These are phyloP conservation scores for Cyanidium caldarium DNA, from an alignment of 23 red algal genomes.

Conservation along the genomic window DNA sequence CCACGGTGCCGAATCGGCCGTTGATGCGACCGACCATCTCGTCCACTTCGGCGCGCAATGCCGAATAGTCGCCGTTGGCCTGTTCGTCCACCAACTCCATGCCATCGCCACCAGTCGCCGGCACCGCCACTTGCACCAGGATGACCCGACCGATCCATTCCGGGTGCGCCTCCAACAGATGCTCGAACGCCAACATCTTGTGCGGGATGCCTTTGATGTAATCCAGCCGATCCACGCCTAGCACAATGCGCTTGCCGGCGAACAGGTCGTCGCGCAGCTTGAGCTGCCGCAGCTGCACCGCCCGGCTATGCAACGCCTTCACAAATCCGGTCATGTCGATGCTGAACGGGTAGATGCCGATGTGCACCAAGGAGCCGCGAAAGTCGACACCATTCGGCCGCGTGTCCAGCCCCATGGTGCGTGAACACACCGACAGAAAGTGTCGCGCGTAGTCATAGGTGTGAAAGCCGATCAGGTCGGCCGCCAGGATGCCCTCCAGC, in stretches of 20 bases:
- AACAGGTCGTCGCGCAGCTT: not conserved
- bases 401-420: conserved; percentile 43
- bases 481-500: conserved; percentile 70
- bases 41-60: conserved; percentile 7
- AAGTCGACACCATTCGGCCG: conserved; percentile 71
- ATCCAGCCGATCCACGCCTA: conserved; percentile 35
- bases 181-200: conserved; percentile 73
- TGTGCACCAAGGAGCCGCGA: conserved; percentile 40
- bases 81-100: not conserved
- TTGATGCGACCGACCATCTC: conserved; percentile 65
- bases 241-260: conserved; percentile 10
- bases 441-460: conserved; percentile 90
- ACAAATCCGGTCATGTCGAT: conserved; percentile 67
- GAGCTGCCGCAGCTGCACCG: conserved; percentile 9
- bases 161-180: conserved; percentile 41
- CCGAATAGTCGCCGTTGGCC: not conserved
- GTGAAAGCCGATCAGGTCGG: conserved; percentile 85
- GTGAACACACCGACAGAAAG: conserved; percentile 63
- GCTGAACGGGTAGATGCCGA: conserved; percentile 85
- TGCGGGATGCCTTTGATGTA: conserved; percentile 61
- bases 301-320: conserved; percentile 41
- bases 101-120: not conserved
- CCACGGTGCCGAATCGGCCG: conserved; percentile 40
- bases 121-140: conserved; percentile 41
- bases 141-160: conserved; percentile 24